These are phyloP conservation scores for Yamadazyma dendronema DNA, from an alignment of 1,139 yeast species.

Conservation along the genomic window DNA sequence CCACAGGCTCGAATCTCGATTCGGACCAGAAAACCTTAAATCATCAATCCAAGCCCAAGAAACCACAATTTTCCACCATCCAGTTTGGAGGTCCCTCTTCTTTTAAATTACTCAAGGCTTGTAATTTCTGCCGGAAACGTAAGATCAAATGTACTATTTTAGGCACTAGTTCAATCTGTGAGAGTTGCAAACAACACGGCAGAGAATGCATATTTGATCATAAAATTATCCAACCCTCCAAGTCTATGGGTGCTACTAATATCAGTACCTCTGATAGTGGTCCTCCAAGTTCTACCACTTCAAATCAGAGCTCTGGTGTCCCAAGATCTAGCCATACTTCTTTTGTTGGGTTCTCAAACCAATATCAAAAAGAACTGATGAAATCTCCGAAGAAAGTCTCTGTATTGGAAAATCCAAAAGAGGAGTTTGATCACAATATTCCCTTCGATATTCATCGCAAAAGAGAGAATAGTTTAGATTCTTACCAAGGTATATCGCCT, in stretches of 20 bases:
- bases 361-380: too few relatives aligned
- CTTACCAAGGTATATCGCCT: not conserved
- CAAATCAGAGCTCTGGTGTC: too few relatives aligned
- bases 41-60: not conserved
- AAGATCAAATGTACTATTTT: constrained; percentile 20
- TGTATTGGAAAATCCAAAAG: too few relatives aligned
- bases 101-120: constrained; percentile 19
- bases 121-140: constrained; percentile 19
- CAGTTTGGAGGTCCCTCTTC: constrained; percentile 4
- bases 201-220: constrained; percentile 21
- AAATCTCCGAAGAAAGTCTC: too few relatives aligned
- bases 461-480: not conserved
- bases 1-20: too few relatives aligned
- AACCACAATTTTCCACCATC: not conserved
- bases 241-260: too few relatives aligned
- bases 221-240: constrained; percentile 10
- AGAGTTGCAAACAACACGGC: constrained; percentile 16
- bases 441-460: not conserved
- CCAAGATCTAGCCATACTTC: too few relatives aligned
- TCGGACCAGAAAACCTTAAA: too few relatives aligned
- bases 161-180: constrained; percentile 14
- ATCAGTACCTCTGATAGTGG: too few relatives aligned
- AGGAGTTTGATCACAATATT: too few relatives aligned
- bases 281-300: too few relatives aligned
- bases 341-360: too few relatives aligned